These are phyloP conservation scores for Plasmodium vinckei DNA, from an alignment of 169 alveolate species.

Conservation along the genomic window DNA sequence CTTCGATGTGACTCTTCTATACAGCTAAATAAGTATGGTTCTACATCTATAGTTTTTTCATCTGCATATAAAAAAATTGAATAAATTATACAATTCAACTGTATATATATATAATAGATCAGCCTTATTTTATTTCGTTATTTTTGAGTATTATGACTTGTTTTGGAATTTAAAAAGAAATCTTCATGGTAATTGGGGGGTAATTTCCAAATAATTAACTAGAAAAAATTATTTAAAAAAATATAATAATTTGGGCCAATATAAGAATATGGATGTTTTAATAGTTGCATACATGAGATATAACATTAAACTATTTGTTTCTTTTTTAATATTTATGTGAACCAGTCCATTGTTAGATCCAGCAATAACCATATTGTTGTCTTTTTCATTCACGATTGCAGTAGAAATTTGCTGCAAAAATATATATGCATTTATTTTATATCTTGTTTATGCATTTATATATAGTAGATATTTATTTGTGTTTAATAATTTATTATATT, in stretches of 20 bases:
- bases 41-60: conserved; percentile 63
- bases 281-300: background rate
- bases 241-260: background rate
- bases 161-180: conserved; percentile 41
- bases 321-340: background rate
- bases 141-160: conserved; percentile 19
- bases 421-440: background rate
- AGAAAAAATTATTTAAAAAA: background rate
- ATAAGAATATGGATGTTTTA: background rate
- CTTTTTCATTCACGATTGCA: conserved; percentile 61
- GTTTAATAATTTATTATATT: background rate
- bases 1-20: conserved; percentile 72
- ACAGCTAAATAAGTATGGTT: conserved; percentile 63
- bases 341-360: conserved; percentile 76
- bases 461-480: background rate
- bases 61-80: conserved; percentile 12
- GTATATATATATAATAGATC: background rate
- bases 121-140: background rate
- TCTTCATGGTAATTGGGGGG: conserved; percentile 69
- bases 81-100: background rate
- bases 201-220: conserved; percentile 70
- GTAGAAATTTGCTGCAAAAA: conserved; percentile 65
- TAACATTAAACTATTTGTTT: background rate
- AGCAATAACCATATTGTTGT: conserved; percentile 55
- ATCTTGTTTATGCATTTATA: background rate